Base-by-base conservation (phyloP, 805 yeast species). In the Pichia manshurica region DNA sequence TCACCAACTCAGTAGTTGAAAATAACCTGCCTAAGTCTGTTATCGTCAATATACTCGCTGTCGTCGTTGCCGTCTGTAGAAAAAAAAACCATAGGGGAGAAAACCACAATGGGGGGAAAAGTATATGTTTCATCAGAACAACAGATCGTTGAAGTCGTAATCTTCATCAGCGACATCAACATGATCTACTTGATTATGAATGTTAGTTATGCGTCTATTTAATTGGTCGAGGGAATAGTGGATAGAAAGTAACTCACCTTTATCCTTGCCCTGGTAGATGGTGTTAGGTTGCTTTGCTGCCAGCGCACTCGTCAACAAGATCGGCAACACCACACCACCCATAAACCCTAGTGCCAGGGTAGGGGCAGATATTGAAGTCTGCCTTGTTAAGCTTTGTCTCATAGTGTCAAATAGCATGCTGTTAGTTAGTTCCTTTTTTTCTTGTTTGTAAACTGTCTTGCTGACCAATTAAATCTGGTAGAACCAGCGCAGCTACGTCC, bases 311-410 rank as follows among this genome's bases (percentile, higher is more conserved):
- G 53, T 52, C 5, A 53, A 16, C 38, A 53, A 29, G 12, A 53
- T 44, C 17, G 56, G 56, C 25, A 50, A 42, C 5, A 50, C 50
- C 13, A 53, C 52, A n/a, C 56, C 56, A 31, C 56, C 56, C 44
- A 53, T 35, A 16, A 53, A 50, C 20, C 53, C 56, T 15, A 48
- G 36, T 5, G 53, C 53, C 19, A 53, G 46, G n/a, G 52, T 52
- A 15, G 52, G 56, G 5, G 52, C 47, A 16, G 47, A 28, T 4
- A 47, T 48, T 33, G 53, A 19, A 10, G 40, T 22, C 21, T 47
- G 50, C 22, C 33, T 42, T 32, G 45, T 34, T n/a, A 47, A 31
- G 17, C 28, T 39, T 20, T 47, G 42, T 47, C 47, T 39, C 16
- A 47, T 16, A n/a, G 29, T 13, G 37, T 47, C 50, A 34, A 47